Percentiles rank a stretch among this genome's conserved stretches.
These are phyloP conservation scores for Ensete glaucum DNA, from an alignment of 176 grass and related monocot genomes.

Conservation along the genomic window DNA sequence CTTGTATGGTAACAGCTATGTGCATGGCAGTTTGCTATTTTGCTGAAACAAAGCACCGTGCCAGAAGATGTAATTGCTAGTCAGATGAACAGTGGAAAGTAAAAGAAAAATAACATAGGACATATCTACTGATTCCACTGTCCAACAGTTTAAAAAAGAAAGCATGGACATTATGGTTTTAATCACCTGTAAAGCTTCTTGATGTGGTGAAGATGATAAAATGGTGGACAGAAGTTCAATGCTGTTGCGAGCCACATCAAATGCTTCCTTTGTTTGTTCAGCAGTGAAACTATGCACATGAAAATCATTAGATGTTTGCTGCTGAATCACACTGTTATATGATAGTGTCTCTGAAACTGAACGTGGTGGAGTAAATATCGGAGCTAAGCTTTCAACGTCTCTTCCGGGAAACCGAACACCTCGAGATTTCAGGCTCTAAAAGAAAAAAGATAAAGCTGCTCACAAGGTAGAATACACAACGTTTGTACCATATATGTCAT, in stretches of 20 bases:
- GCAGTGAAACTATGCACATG: constrained; percentile 50
- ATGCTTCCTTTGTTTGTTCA: constrained; percentile 76
- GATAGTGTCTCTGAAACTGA: constrained; percentile 52
- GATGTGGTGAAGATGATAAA: constrained; percentile 81
- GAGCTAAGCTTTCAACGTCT: constrained; percentile 67
- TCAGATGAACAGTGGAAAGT: too few relatives aligned
- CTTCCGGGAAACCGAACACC: constrained; percentile 76
- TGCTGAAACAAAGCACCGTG: too few relatives aligned
- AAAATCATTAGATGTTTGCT: constrained; percentile 41
- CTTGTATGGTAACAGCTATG: too few relatives aligned
- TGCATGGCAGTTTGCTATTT: too few relatives aligned
- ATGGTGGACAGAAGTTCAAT: constrained; percentile 87
- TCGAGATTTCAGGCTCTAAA: constrained; percentile 94
- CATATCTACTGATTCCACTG: background rate
- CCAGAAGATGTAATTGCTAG: too few relatives aligned
- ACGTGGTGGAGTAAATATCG: constrained; percentile 64
- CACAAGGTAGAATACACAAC: background rate
- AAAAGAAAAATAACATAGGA: too few relatives aligned
- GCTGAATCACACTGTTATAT: constrained; percentile 40
- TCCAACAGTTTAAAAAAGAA: background rate
- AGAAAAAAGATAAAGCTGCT: constrained; percentile 11
- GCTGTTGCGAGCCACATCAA: constrained; percentile 88
- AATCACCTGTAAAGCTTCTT: constrained; percentile 85
- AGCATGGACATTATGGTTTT: background rate
- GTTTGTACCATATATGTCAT: background rate